These are phyloP conservation scores for Dictyostelium discoideum DNA, from an alignment of 78 protist genomes.

Conservation along the genomic window dicty_2.7 NC_007090.3:2777001-2777500, in stretches of 20 bases:
- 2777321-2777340: neutral
- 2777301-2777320: neutral
- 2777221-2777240: neutral
- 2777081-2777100: too few relatives aligned
- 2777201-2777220: neutral
- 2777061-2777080: too few relatives aligned
- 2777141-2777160: neutral
- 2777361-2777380: neutral
- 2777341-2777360: neutral
- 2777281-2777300: too few relatives aligned
- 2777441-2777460: neutral
- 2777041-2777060: too few relatives aligned
- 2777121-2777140: neutral
- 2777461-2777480: neutral
- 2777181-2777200: too few relatives aligned
- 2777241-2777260: neutral
- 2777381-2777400: neutral
- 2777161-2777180: neutral
- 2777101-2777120: too few relatives aligned
- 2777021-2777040: too few relatives aligned
- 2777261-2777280: too few relatives aligned
- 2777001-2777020: too few relatives aligned
- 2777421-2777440: too few relatives aligned
- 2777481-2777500: neutral
- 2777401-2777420: too few relatives aligned